Percentiles rank a stretch among this genome's conserved stretches.
Evolutionary conservation across 2,329 filamentous ascomycete species (phyloP).

Genomic region (Fusarium sp.): DNA sequence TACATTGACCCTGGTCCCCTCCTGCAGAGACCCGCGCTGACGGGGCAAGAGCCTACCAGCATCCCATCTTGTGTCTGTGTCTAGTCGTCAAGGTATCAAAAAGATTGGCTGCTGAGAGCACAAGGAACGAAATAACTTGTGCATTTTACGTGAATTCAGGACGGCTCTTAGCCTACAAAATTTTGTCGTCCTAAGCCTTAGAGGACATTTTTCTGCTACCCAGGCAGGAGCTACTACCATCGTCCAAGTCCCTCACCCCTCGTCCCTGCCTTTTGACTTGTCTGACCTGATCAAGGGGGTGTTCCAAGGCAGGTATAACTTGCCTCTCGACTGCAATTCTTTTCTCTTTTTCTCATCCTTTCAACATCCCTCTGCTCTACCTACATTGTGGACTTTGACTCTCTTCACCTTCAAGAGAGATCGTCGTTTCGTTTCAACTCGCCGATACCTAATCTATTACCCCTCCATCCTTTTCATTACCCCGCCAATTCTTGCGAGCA

Average conservation of each 20-base stretch:
- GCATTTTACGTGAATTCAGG: neutral
- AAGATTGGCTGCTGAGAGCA: neutral
- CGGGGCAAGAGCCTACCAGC: constrained; percentile 26
- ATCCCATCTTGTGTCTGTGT: constrained; percentile 30
- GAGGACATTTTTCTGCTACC: neutral
- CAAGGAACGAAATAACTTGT: neutral
- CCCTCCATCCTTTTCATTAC: constrained; percentile 26
- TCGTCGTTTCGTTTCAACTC: neutral
- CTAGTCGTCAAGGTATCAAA: neutral
- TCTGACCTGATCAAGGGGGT: constrained; percentile 41
- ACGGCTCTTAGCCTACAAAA: neutral
- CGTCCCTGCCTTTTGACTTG: constrained; percentile 39
- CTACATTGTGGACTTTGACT: neutral
- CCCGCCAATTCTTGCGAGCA: constrained; percentile 18
- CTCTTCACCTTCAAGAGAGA: constrained; percentile 15
- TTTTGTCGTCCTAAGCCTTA: neutral
- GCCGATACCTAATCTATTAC: constrained; percentile 8
- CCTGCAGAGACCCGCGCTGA: constrained; percentile 41
- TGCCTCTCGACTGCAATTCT: constrained; percentile 23
- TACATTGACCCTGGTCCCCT: constrained; percentile 25
- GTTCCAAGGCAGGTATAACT: constrained; percentile 38
- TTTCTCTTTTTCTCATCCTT: constrained; percentile 12
- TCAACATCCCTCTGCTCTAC: constrained; percentile 24
- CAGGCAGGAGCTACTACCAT: constrained; percentile 6
- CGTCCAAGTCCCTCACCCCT: constrained; percentile 19